Conservation (phyloP, 106 monocot species). For the Dendrobium chrysotoxum region DNA sequence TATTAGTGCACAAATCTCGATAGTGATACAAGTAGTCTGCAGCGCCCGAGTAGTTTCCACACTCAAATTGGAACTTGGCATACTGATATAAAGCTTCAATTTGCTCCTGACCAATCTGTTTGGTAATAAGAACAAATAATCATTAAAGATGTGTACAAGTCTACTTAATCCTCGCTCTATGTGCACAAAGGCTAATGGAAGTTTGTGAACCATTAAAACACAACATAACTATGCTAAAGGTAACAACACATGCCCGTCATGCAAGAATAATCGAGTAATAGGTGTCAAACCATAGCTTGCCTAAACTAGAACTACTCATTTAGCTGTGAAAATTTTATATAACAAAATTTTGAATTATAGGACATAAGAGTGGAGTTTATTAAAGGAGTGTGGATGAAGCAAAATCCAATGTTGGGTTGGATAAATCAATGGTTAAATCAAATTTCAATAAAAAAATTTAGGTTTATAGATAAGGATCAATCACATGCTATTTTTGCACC, state of each 20-base stretch:
- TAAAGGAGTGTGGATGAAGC: background rate
- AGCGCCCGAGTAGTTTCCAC: slow-evolving; percentile 91
- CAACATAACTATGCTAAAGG: background rate
- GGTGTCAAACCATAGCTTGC: background rate
- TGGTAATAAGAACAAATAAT: background rate
- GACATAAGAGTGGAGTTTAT: background rate
- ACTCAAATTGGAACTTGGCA: slow-evolving; percentile 98
- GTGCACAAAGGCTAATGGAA: background rate
- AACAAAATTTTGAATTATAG: background rate
- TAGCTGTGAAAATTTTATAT: background rate
- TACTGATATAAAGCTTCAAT: slow-evolving; percentile 97
- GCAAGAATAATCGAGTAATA: background rate
- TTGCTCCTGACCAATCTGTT: slow-evolving; percentile 88
- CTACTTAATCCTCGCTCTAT: background rate
- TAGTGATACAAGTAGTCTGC: slow-evolving; percentile 91
- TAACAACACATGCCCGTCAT: background rate
- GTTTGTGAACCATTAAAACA: background rate
- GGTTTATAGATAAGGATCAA: background rate
- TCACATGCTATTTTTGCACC: background rate
- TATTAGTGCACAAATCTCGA: slow-evolving; percentile 79
- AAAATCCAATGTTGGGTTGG: background rate
- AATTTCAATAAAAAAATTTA: background rate
- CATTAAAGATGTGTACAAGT: background rate
- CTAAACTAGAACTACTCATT: background rate
- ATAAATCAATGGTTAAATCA: background rate